Base-by-base conservation (phyloP, 352 stramenopile species). In the Phytophthora capsici region DNA sequence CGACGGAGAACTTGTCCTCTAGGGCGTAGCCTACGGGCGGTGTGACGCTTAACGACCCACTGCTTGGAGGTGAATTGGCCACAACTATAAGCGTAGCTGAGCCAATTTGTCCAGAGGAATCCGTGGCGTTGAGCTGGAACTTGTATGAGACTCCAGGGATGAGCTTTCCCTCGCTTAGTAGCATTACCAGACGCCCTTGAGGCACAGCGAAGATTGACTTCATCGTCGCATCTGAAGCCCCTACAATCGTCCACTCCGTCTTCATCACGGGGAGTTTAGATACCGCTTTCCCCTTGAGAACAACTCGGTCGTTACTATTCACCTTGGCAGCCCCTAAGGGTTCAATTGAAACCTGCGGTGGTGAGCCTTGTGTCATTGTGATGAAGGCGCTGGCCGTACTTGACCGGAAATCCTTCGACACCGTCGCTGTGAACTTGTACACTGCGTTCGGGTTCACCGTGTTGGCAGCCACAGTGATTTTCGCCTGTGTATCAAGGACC, bases 61-160 rank as follows among this genome's bases (percentile, higher is more conserved):
- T 91, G 6, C 57, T 87, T 2, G 83, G 83, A 7, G 80, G 71
- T 0, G 80, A 70, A 55, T 90, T 91, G 2, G 63, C 81, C 3
- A 67, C 66, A 1, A 90, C 65, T 4, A 75, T 73, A 26, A 87
- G 78, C 0, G 75, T 76, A 4, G 80, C 77, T 0, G 70, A 80
- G 0, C 78, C 62, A 0, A 64, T 70, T 49, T 87, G 71, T 0
- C 69, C 70, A 1, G 69, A 72, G 0, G 68, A 75, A 41, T 91
- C 83, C 2, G 78, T 71, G 1, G 62, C 81, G 4, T 73, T 73
- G 0, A 91, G 37, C 22, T 89, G 73, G 30, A 91, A 77, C 36
- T 76, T 61, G 25, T 91, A 91, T 0, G 73, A 69, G 1, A 72
- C 52, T 0, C 79, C 80, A 8, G 79, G 58, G 0, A 66, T 79